Evolutionary conservation across 805 yeast species (phyloP), one percentile per base, ranked within the genome.

Genomic region (Alloascoidea hylecoeti): DNA sequence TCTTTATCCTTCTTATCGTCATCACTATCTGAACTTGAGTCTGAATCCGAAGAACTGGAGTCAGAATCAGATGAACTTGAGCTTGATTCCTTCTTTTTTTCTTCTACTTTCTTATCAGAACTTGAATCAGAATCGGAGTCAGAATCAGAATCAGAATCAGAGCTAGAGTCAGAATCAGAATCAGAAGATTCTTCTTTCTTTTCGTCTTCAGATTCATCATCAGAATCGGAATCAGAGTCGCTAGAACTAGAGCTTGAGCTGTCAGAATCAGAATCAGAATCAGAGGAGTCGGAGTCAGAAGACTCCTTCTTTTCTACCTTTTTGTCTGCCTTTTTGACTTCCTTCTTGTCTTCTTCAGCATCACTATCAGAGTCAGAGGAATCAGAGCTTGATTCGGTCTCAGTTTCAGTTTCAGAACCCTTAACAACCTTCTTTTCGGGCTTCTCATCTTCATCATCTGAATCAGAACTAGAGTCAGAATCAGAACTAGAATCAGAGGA

Each of bases 111-210:
- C 43, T 40, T 41, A 37, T 34, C 40, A 19, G 41, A 35, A 14
- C 38, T 43, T 13, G 46, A 45, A 37, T 47, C 46, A 6, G 45
- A 42, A 13, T 38, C 42, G n/a, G 40, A 35, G 40, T 46, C 53
- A 18, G 60, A 53, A 35, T 45, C 48, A 34, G 53, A 49, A 36
- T 46, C 57, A 23, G 63, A 54, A 27, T 49, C 52, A 16, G 61
- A 51, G 38, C 41, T 48, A 27, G 52, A 43, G 30, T n/a, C n/a
- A 9, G 30, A 23, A 23, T 23, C 30, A 9, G 30, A 23, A n/a
- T n/a, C n/a, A 23, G 9, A 9, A 23, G 30, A 23, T 9, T n/a
- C n/a, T 9, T 23, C 30, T n/a, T 9, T 23, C 13, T n/a, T n/a
- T 23, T 23, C 30, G 9, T 9, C 9, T 9, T 23, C 9, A 23